phyloP scores from a whole-genome alignment of 139 green algal species.

The Pleodorina starrii region DNA sequence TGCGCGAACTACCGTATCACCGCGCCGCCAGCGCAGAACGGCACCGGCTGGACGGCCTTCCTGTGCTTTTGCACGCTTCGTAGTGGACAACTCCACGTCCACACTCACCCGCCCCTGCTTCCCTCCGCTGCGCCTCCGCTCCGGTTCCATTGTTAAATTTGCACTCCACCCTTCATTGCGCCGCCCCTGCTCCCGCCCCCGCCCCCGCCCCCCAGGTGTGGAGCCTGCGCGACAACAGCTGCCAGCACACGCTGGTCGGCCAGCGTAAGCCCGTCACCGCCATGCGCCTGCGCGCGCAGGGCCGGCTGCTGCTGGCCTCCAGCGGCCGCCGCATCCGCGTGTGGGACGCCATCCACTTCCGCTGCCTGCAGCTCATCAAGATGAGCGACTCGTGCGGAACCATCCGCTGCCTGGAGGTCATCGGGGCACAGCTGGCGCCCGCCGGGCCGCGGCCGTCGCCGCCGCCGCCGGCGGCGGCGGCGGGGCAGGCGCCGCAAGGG shows the following conservation, averaged over 20 bases:
- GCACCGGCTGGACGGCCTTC: no score
- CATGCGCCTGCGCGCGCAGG: constrained; percentile 62
- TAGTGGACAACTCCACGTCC: no score
- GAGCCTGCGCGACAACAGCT: constrained; percentile 68
- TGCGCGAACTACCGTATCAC: no score
- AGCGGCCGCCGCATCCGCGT: constrained; percentile 82
- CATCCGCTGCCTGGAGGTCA: constrained; percentile 64
- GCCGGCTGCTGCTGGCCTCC: constrained; percentile 71
- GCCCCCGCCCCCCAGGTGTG: constrained; percentile 70
- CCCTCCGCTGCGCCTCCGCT: no score
- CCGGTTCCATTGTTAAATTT: no score
- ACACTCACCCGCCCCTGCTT: no score
- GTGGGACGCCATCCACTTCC: constrained; percentile 76
- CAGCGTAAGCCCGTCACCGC: constrained; percentile 83
- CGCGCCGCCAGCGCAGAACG: no score
- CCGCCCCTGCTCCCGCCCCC: no score
- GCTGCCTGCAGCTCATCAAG: constrained; percentile 53
- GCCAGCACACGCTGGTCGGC: constrained; percentile 56
- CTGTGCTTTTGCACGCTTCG: no score
- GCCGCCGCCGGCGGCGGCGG: background rate
- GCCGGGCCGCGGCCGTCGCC: background rate
- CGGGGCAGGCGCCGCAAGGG: background rate
- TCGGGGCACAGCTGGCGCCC: background rate
- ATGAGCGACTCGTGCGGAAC: constrained; percentile 62
- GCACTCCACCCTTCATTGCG: no score